A percentile compares a stretch with the other conserved stretches of the same genome.
Evolutionary conservation across 1,284 basidiomycete species (phyloP).

Genomic region (Apiotrichum akiyoshidainum): DNA sequence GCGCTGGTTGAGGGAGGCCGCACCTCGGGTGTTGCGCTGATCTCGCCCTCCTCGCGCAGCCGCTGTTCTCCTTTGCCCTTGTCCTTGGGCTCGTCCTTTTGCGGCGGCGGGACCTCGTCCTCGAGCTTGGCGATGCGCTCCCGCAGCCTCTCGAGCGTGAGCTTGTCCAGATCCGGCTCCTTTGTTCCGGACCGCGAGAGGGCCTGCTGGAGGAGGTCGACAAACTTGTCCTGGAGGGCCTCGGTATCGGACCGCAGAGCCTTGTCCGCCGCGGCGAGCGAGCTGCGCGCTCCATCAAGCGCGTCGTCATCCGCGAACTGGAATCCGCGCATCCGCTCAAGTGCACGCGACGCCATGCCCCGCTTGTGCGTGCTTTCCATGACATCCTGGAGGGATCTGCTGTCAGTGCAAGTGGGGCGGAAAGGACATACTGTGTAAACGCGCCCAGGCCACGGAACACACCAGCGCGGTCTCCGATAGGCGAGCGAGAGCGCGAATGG

Average conservation of each 20-base stretch:
- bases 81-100: background rate
- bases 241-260: background rate
- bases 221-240: constrained; percentile 5
- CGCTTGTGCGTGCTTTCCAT: background rate
- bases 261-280: background rate
- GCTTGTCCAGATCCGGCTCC: background rate
- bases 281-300: constrained; percentile 1
- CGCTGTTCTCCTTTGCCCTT: no score
- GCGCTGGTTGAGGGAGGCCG: background rate
- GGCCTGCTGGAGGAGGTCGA: constrained; percentile 4
- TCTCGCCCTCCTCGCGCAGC: background rate
- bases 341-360: background rate
- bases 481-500: background rate
- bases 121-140: background rate
- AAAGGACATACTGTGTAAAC: background rate
- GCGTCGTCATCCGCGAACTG: background rate
- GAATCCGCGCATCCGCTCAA: constrained; percentile 4
- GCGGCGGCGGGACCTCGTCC: background rate
- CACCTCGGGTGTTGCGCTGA: no score
- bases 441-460: background rate
- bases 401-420: background rate
- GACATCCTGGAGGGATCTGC: background rate
- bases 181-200: background rate
- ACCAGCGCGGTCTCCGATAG: background rate
- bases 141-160: constrained; percentile 3